A percentile compares a stretch with the other conserved stretches of the same genome.
phyloP scores from a whole-genome alignment of 208 protist species.

The Wallacemonas sp. region DNA sequence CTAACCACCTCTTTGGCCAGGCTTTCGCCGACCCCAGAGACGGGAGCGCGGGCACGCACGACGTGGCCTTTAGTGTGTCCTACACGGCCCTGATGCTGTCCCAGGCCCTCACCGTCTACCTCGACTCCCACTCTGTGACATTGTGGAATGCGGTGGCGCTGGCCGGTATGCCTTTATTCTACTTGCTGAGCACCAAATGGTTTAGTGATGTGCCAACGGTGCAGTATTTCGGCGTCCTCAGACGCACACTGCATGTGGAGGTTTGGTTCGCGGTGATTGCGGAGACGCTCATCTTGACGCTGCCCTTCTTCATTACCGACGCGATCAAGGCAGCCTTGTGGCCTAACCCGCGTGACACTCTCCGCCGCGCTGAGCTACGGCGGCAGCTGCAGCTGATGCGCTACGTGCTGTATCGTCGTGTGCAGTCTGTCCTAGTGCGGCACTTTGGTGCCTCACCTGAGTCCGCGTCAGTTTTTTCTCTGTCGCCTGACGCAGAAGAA shows the following conservation, averaged over 20 bases:
- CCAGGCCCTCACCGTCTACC: constrained; percentile 80
- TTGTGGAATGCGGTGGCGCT: constrained; percentile 61
- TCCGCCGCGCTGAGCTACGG: constrained; percentile 35
- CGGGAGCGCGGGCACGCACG: constrained; percentile 50
- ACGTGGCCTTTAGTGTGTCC: constrained; percentile 77
- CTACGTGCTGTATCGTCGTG: constrained; percentile 3
- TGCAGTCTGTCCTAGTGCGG: constrained; percentile 33
- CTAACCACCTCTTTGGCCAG: constrained; percentile 33
- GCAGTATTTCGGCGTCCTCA: constrained; percentile 71
- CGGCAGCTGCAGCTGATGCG: constrained; percentile 23
- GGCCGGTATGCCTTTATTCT: constrained; percentile 71
- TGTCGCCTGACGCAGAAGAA: background rate
- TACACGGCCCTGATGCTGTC: constrained; percentile 89
- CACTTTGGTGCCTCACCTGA: constrained; percentile 34
- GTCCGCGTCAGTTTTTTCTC: constrained; percentile 20
- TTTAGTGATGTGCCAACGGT: constrained; percentile 47
- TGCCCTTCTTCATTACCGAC: constrained; percentile 44
- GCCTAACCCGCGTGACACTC: constrained; percentile 60
- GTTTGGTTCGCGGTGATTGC: constrained; percentile 41
- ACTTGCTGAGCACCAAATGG: constrained; percentile 38
- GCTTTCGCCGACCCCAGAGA: constrained; percentile 30
- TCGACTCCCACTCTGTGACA: constrained; percentile 87
- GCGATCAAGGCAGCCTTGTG: constrained; percentile 10
- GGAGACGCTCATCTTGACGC: constrained; percentile 36
- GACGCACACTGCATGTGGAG: constrained; percentile 32